Base-by-base conservation (phyloP, 768 basidiomycete species). In the Lactarius trivialis region DNA sequence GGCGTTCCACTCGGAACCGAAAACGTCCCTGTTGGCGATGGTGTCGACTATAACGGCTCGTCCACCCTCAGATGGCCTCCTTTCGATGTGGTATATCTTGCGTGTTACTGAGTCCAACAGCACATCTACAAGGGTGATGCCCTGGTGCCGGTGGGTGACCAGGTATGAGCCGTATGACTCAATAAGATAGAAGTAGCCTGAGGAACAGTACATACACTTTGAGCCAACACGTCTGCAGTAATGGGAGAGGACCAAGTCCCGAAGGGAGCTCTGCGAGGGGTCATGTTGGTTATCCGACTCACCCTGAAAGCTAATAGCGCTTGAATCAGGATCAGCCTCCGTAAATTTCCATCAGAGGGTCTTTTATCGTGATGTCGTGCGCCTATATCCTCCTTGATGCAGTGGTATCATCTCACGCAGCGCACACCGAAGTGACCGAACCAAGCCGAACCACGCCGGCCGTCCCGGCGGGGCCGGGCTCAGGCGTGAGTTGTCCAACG, bases 1-100 rank as follows among this genome's bases (percentile, higher is more conserved):
- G 5, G 76, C 82, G 69, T 80, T 86, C 78, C 81, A 88, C 0
- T 76, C 77, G 34, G 73, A 68, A 1, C 79, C 79, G 14, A 85
- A 76, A 26, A 88, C 68, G 52, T 91, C 89, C 45, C 72, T 71
- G 24, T 76, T 74, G 5, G 73, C 72, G 28, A 72, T 57, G 0
- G 83, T 82, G 30, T 82, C 74, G 17, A 91, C 80, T 26, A 90
- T 72, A 1, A 85, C 83, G 55, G 69, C 76, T 3, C 89, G 77
- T 3, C 81, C 83, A 1, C 72, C 77, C 50, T 85, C 82, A 5
- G 74, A 77, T 1, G 89, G 82, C 12, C 89, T 76, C 8, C 71
- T 73, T 72, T 92, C 89, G 34, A 83, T 69, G 68, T 83, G 81
- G 67, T 84, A 87, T 49, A 84, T 66, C 24, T 60, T 67, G 30